These are phyloP conservation scores for Tympanopsis confertula DNA, from an alignment of 2,329 filamentous ascomycete genomes.

Conservation along the genomic window DNA sequence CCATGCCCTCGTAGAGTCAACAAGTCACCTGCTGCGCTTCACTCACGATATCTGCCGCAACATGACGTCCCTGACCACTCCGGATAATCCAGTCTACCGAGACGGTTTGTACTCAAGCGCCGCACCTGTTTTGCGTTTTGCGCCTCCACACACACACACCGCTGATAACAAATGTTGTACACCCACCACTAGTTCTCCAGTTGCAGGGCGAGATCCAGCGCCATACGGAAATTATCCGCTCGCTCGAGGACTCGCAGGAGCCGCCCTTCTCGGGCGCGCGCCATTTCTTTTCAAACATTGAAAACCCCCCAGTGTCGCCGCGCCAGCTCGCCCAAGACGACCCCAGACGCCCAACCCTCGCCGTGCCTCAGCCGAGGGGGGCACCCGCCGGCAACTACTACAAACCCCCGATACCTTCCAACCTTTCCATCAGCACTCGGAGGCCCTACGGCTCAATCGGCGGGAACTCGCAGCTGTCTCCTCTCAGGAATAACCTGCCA, in stretches of 20 bases:
- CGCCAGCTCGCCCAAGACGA: conserved; percentile 81
- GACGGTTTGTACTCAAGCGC: conserved; percentile 52
- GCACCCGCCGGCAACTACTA: conserved; percentile 39
- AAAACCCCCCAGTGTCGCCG: conserved; percentile 74
- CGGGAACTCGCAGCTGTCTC: conserved; percentile 59
- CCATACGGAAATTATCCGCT: conserved; percentile 43
- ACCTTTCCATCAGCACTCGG: conserved; percentile 65
- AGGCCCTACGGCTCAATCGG: conserved; percentile 82
- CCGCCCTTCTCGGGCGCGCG: conserved; percentile 50
- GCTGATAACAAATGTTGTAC: conserved; percentile 13
- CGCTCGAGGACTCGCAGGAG: conserved; percentile 57
- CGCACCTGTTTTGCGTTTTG: conserved; percentile 6
- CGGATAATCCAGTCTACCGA: conserved; percentile 66
- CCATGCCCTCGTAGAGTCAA: conserved; percentile 69
- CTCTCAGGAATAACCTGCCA: conserved; percentile 55
- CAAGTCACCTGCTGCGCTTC: conserved; percentile 61
- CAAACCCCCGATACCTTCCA: conserved; percentile 69
- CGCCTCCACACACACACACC: conserved; percentile 5
- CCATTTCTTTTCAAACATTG: conserved; percentile 54
- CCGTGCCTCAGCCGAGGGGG: conserved; percentile 44
- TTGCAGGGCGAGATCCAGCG: conserved; percentile 50
- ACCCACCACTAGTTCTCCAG: conserved; percentile 28
- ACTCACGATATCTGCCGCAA: conserved; percentile 75
- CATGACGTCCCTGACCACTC: conserved; percentile 60
- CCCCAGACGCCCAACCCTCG: conserved; percentile 58